Evolutionary conservation across 345 rosid species (phyloP).

Genomic region (Mangifera indica): DNA sequence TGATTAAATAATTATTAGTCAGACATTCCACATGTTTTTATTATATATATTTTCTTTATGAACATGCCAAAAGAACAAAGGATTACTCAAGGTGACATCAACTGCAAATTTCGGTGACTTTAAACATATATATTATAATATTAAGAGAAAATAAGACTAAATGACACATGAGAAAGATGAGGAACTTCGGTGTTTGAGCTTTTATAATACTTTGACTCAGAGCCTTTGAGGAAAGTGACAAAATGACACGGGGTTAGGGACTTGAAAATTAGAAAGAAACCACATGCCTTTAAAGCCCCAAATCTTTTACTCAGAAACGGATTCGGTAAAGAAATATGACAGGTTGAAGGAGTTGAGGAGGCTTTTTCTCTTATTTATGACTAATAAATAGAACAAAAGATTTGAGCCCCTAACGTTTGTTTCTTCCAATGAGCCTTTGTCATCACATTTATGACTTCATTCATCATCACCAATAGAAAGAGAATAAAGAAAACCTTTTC

Average conservation of each 20-base stretch:
- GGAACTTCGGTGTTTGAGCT: constrained; percentile 1
- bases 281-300: constrained; percentile 17
- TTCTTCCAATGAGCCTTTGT: not conserved
- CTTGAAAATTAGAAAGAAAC: not conserved
- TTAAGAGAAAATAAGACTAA: not conserved
- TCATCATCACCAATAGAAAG: no score
- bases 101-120: not conserved
- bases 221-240: constrained; percentile 17
- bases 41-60: no score
- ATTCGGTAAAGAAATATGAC: not conserved
- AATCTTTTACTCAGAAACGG: not conserved
- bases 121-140: not conserved
- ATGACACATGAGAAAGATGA: not conserved
- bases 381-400: not conserved
- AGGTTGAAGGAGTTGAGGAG: not conserved
- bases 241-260: not conserved
- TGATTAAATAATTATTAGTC: no score
- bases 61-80: not conserved
- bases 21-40: no score
- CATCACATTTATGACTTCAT: no score
- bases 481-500: no score
- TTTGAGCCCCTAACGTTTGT: not conserved
- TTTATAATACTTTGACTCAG: not conserved
- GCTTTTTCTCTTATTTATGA: not conserved
- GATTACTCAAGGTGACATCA: not conserved